phyloP scores from a whole-genome alignment of 179 eudicot species.

The Actinidia arguta region DNA sequence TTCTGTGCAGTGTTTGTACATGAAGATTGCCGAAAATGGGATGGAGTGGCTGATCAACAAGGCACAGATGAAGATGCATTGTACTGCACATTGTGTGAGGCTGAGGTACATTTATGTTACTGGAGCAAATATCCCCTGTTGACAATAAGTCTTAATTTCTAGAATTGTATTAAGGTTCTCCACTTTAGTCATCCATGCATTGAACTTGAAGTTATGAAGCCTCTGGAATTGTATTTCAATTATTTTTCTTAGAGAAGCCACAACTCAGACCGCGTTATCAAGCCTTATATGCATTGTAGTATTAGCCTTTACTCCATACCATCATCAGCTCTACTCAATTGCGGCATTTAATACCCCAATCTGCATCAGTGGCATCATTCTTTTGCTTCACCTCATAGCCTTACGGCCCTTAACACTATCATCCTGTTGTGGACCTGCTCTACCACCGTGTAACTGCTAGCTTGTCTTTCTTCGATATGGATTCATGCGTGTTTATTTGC shows the following conservation, averaged over 20 bases:
- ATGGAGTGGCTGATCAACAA: constrained; percentile 59
- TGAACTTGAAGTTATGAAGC: constrained; percentile 8
- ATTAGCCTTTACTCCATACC: not conserved
- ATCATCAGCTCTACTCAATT: too few relatives aligned
- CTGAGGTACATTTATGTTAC: constrained; percentile 62
- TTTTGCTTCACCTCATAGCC: too few relatives aligned
- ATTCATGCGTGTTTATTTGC: not conserved
- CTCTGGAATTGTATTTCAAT: not conserved
- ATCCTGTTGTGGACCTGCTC: not conserved
- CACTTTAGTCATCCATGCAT: not conserved
- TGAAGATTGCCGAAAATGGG: constrained; percentile 84
- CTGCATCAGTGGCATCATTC: too few relatives aligned
- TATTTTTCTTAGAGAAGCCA: not conserved
- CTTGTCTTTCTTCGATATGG: not conserved
- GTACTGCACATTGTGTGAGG: constrained; percentile 92
- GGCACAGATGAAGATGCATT: constrained; percentile 79
- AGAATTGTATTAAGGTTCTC: not conserved
- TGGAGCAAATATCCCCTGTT: not conserved
- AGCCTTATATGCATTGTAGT: not conserved
- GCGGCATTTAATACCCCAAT: too few relatives aligned
- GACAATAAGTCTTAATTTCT: not conserved
- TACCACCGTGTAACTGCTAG: not conserved
- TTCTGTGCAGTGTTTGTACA: constrained; percentile 72
- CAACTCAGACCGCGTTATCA: not conserved
- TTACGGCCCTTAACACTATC: not conserved